Conservation (phyloP, 164 flowering plant species). For the Aristolochia californica region DNA sequence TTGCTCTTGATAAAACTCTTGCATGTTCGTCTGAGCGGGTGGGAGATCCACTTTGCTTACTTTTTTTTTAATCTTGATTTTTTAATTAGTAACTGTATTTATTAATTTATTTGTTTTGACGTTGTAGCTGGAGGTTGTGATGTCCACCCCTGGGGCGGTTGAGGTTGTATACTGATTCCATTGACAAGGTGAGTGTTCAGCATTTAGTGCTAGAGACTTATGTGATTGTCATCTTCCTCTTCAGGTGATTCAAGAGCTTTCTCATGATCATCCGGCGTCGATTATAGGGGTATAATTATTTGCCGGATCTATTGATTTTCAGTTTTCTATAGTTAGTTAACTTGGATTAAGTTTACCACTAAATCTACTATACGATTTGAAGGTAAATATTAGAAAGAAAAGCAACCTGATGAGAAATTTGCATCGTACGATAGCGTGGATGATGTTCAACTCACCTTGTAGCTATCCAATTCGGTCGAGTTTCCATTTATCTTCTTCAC, state of each 20-base stretch:
- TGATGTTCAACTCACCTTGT: not conserved
- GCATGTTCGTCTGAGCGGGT: not conserved
- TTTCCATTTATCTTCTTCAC: too few relatives aligned
- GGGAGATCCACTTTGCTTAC: not conserved
- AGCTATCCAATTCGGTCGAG: not conserved
- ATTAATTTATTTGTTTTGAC: constrained; percentile 3
- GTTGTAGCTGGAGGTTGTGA: constrained; percentile 63
- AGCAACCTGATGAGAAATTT: not conserved
- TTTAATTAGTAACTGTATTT: not conserved
- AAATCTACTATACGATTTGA: not conserved
- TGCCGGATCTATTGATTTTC: not conserved
- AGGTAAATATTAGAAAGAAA: not conserved
- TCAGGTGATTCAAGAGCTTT: constrained; percentile 50
- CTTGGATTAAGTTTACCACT: not conserved
- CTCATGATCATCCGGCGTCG: constrained; percentile 43
- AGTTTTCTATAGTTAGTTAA: not conserved
- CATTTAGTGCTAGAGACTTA: not conserved
- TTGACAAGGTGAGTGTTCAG: not conserved
- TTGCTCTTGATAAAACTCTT: not conserved
- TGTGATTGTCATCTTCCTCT: not conserved
- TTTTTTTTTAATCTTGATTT: not conserved
- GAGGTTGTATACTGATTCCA: constrained; percentile 35
- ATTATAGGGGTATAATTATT: constrained; percentile 51
- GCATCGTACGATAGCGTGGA: not conserved
- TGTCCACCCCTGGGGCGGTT: constrained; percentile 69